phyloP scores from a whole-genome alignment of 23 red algal genomes.

The Agarophyton chilense region DNA sequence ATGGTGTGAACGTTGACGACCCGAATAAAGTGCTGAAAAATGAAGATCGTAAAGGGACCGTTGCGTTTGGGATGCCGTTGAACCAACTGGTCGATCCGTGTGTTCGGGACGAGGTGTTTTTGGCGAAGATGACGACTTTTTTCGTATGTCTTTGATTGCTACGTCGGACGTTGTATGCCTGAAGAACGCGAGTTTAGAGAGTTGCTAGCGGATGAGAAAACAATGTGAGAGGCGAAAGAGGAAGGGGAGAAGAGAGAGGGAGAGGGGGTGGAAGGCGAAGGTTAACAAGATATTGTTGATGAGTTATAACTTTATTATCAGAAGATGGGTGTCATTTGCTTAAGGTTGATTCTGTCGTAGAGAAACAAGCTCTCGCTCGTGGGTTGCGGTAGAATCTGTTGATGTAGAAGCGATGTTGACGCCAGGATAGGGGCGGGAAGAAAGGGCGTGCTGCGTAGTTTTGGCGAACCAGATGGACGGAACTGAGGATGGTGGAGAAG shows the following conservation, averaged over 20 bases:
- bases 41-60: neutral
- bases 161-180: too few relatives aligned
- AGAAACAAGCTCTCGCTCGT: too few relatives aligned
- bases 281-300: neutral
- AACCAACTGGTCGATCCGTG: too few relatives aligned
- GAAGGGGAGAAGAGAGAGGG: neutral
- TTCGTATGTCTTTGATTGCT: too few relatives aligned
- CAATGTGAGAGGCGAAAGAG: neutral
- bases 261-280: neutral
- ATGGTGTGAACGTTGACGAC: neutral
- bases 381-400: neutral
- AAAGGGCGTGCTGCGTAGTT: slow-evolving; percentile 10
- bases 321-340: too few relatives aligned
- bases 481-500: neutral
- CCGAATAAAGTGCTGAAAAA: neutral
- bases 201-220: neutral
- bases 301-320: neutral
- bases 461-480: neutral
- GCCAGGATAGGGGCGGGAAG: neutral
- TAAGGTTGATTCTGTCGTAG: too few relatives aligned
- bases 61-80: neutral
- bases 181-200: too few relatives aligned
- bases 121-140: too few relatives aligned
- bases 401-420: neutral
- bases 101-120: too few relatives aligned